Percentiles rank a stretch among this genome's conserved stretches.
Conservation (phyloP, 1,284 basidiomycete genomes). For the Sanghuangporus sanghuang region DNA sequence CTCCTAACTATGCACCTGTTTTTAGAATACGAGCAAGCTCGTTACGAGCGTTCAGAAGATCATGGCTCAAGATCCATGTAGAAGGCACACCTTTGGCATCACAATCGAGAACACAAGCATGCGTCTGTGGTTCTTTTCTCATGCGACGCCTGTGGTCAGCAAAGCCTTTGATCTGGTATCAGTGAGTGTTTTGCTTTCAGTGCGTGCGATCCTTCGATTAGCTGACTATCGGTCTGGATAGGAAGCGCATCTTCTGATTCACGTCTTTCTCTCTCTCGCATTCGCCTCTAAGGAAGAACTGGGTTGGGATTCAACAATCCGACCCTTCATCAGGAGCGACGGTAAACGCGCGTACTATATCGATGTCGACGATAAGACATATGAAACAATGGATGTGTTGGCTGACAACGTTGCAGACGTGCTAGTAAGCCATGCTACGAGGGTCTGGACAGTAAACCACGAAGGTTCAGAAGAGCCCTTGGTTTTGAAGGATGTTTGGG, state of each 20-base stretch:
- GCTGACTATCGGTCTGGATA: background rate
- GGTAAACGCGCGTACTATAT: background rate
- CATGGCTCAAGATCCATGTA: no score
- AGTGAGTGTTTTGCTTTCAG: no score
- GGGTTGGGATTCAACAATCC: background rate
- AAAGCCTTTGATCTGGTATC: no score
- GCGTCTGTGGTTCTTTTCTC: no score
- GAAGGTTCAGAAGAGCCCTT: background rate
- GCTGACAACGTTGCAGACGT: background rate
- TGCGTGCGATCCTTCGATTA: no score
- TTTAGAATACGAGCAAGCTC: no score
- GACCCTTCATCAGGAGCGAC: background rate
- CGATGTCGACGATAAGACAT: background rate
- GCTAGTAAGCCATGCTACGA: background rate
- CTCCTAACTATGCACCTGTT: no score
- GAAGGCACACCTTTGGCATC: no score
- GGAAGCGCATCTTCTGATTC: background rate
- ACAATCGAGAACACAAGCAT: no score
- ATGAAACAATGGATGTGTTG: background rate
- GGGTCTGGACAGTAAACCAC: background rate
- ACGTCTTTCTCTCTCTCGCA: background rate
- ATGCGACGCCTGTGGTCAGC: no score
- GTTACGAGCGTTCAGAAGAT: no score
- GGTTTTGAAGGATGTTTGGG: background rate
- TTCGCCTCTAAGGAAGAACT: background rate